phyloP scores from a whole-genome alignment of 139 green algal species.

The Chlamydomonas schloesseri region DNA sequence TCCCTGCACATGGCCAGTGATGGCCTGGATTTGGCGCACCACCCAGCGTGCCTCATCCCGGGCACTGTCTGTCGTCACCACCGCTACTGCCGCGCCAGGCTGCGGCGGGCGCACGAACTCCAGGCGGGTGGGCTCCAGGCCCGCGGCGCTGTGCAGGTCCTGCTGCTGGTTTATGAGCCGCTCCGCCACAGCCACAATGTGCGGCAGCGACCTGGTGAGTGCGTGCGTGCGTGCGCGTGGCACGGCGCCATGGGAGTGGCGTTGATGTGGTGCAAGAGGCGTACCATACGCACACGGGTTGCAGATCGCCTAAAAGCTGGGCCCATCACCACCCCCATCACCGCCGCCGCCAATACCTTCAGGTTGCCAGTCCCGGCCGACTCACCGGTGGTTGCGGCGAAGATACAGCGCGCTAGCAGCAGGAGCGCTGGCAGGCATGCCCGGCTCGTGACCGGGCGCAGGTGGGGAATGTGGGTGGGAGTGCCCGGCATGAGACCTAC shows the following conservation, averaged over 20 bases:
- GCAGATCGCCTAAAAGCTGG: too few relatives aligned
- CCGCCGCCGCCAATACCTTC: too few relatives aligned
- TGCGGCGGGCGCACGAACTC: constrained; percentile 7
- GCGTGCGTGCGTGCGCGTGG: too few relatives aligned
- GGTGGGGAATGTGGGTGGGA: too few relatives aligned
- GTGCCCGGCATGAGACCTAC: too few relatives aligned
- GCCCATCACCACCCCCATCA: too few relatives aligned
- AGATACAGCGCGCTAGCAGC: background rate
- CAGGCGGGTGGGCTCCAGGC: background rate
- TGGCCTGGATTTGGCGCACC: background rate
- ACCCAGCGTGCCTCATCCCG: constrained; percentile 32
- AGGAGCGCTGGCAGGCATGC: too few relatives aligned
- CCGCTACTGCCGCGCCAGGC: constrained; percentile 16
- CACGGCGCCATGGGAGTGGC: too few relatives aligned
- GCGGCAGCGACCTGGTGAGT: constrained; percentile 20
- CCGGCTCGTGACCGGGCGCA: too few relatives aligned
- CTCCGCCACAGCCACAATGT: constrained; percentile 27
- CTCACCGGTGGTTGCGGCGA: constrained; percentile 5
- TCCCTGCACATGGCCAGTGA: too few relatives aligned
- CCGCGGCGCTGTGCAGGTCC: background rate
- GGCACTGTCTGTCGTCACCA: constrained; percentile 11
- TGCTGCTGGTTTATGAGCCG: constrained; percentile 16
- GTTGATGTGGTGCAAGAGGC: too few relatives aligned
- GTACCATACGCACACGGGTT: too few relatives aligned
- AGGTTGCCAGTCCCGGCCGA: background rate